Base-by-base conservation (phyloP, 179 eudicot genomes). In the Spinacia oleracea region DNA sequence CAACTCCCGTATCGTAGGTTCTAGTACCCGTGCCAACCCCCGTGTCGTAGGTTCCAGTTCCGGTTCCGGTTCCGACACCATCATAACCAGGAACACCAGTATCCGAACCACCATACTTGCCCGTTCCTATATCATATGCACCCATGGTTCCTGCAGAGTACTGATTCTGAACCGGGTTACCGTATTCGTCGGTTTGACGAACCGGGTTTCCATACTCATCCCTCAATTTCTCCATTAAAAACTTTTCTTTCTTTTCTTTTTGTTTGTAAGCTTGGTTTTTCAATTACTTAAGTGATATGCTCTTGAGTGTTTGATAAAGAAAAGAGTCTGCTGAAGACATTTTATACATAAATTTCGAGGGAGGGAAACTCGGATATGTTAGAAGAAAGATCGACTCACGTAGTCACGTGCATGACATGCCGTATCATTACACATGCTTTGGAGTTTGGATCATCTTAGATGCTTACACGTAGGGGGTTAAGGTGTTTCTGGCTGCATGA, bases 161-260 rank as follows among this genome's bases (percentile, higher is more conserved):
- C 58, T 53, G 8, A 38, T 77, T 72, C 31, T 56, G 69, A 65
- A 81, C 75, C 4, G 87, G 87, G 78, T 81, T 79, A 0, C 84
- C 87, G 3, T 56, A 78, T 34, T 81, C 68, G 25, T 80, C 83
- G 2, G 78, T 84, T 59, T 77, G 87, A 3, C 85, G 80, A 71
- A 80, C 79, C 12, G 85, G 89, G 76, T 84, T 86, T 2, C 87
- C 89, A 48, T 84, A 82, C 18, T 70, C 64, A 77, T 86, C 87
- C 56, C 86, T 81, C 71, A 74, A 35, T 11, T 79, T 81, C 29
- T 82, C 70, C 81, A 80, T 83, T 0, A 71, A 71, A 48, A 10
- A 12, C 25, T 31, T 0, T 40, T 27, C 21, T 3, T 1, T 1
- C 29, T 10, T 12, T 32, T 2, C 23, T 0, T 46, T 68, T 0